Base-by-base conservation (phyloP, 208 protist genomes). In the Leishmania braziliensis region DNA sequence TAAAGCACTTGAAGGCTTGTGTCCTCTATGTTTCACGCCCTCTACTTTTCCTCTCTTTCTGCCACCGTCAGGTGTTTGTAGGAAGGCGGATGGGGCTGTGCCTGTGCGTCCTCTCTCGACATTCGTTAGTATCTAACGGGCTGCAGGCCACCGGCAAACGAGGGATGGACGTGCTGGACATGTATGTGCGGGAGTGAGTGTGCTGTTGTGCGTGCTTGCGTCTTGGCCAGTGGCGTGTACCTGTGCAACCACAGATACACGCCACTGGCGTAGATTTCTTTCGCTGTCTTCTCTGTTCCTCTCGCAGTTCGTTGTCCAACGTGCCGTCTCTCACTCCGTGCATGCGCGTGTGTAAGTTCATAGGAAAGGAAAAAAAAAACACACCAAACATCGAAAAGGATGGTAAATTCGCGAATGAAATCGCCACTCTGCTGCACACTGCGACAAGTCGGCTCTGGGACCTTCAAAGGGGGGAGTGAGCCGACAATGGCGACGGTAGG, bases 91-190 rank as follows among this genome's bases (percentile, higher is more conserved):
- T 51, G 69, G 46, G 69, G 23, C 69, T 73, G 62, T 20, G 4
- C 29, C n/a, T 39, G 36, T n/a, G 66, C 69, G 46, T 80, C 26
- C 56, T 65, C 66, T 58, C 77, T n/a, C 53, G 23, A 77, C n/a
- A 33, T 39, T 43, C 72, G 18, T 70, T 36, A 43, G 23, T 36
- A 84, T 66, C 68, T 72, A 80, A 48, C 65, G 69, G 53, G 36
- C 20, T 29, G 46, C 9, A 73, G 20, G 9, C 69, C 36, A 29
- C 46, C 20, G 69, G 48, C 39, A 73, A 73, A 51, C 46, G 46
- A 36, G 66, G 68, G 46, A 23, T 46, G 53, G 26, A 12, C 48
- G 69, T 53, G 5, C 4, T 68, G 26, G 29, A 39, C 60, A n/a
- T n/a, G 58, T 39, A 29, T 39, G 62, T 43, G 62, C 12, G 62